Evolutionary conservation across 129 eudicot species (phyloP).

Genomic region (Lactuca saligna): DNA sequence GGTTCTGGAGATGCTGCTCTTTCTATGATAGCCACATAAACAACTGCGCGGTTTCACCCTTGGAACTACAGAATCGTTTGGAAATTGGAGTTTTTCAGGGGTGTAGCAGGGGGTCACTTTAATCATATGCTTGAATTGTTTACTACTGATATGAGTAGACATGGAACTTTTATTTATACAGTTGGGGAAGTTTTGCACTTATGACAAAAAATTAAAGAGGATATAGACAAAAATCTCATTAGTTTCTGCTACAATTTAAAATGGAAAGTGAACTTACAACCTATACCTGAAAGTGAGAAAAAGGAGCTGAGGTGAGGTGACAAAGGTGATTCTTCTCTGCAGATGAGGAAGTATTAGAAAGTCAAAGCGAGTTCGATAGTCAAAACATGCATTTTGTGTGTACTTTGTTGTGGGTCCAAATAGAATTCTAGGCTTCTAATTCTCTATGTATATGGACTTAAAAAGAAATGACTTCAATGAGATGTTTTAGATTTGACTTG

Average conservation of each 20-base stretch:
- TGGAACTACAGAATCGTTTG: slow-evolving; percentile 2
- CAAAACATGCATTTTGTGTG: neutral
- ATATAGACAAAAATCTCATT: slow-evolving; percentile 12
- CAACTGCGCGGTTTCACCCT: slow-evolving; percentile 1
- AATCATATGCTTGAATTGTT: neutral
- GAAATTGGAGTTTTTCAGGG: neutral
- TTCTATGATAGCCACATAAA: neutral
- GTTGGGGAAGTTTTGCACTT: slow-evolving; percentile 20
- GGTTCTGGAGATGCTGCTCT: slow-evolving; percentile 8
- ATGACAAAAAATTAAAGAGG: slow-evolving; percentile 2
- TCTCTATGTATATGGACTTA: neutral
- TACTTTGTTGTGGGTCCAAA: neutral
- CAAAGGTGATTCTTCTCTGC: neutral
- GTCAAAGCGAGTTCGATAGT: neutral
- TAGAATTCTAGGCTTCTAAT: no score
- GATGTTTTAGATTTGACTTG: neutral
- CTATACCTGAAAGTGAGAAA: neutral
- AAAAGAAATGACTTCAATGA: neutral
- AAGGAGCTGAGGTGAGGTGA: neutral
- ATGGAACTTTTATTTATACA: slow-evolving; percentile 16
- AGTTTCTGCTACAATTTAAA: neutral
- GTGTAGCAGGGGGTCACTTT: slow-evolving; percentile 18
- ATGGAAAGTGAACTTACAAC: slow-evolving; percentile 1
- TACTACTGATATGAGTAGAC: slow-evolving; percentile 9
- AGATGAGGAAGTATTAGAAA: neutral